Evolutionary conservation across 1,139 yeast species (phyloP).

Genomic region (Yamadazyma atlantica): DNA sequence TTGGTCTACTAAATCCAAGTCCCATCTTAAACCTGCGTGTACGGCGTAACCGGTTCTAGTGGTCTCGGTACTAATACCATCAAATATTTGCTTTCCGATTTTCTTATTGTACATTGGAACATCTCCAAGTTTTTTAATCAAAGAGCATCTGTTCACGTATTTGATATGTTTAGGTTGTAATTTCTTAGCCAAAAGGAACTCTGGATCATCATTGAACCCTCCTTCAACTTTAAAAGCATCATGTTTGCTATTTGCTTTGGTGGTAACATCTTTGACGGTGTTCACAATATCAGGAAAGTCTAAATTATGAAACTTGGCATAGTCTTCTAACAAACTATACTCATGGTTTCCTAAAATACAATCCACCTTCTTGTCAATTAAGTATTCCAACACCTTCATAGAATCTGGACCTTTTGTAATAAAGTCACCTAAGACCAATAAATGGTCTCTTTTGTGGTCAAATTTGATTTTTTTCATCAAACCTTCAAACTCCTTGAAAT

Average conservation of each 20-base stretch:
- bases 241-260: too few relatives aligned
- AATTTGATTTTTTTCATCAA: slow-evolving; percentile 51
- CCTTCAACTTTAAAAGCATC: slow-evolving; percentile 8
- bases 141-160: slow-evolving; percentile 60
- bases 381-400: slow-evolving; percentile 62
- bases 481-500: slow-evolving; percentile 51
- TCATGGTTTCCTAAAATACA: slow-evolving; percentile 93
- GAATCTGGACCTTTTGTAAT: slow-evolving; percentile 84
- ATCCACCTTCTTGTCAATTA: slow-evolving; percentile 57
- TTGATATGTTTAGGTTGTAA: slow-evolving; percentile 60
- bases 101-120: slow-evolving; percentile 46
- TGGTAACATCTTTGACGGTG: background rate
- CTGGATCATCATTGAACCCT: slow-evolving; percentile 52
- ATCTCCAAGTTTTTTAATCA: slow-evolving; percentile 61
- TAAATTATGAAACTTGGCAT: slow-evolving; percentile 58
- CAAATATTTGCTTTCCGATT: slow-evolving; percentile 13
- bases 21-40: slow-evolving; percentile 79
- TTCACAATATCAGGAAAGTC: slow-evolving; percentile 23
- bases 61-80: slow-evolving; percentile 14
- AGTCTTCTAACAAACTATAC: slow-evolving; percentile 58
- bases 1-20: slow-evolving; percentile 55
- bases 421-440: slow-evolving; percentile 83
- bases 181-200: slow-evolving; percentile 57
- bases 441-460: slow-evolving; percentile 48
- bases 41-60: slow-evolving; percentile 62